phyloP scores from a whole-genome alignment of 768 basidiomycete species.

The Neoboletus brunneissimus region DNA sequence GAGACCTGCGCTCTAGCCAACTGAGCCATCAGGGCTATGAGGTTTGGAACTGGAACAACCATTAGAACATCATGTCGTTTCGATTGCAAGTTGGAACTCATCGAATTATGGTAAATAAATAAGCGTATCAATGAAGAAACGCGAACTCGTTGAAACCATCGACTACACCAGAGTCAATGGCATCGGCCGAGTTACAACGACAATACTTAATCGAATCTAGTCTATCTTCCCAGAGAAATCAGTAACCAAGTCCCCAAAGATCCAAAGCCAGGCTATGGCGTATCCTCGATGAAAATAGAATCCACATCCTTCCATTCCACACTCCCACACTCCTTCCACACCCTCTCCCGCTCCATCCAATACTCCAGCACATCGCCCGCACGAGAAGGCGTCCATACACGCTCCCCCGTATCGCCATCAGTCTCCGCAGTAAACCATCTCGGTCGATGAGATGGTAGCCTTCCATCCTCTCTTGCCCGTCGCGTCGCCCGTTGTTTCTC shows the following conservation, averaged over 20 bases:
- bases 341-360: conserved; percentile 75
- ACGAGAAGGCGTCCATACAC: conserved; percentile 77
- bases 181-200: neutral
- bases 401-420: conserved; percentile 86
- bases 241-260: neutral
- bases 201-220: neutral
- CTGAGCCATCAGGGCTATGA: conserved; percentile 48
- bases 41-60: too few species aligned
- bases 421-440: conserved; percentile 85
- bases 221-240: conserved; percentile 3
- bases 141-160: neutral
- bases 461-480: conserved; percentile 71
- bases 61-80: neutral
- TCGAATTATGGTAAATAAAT: too few species aligned
- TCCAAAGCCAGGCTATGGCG: conserved; percentile 10
- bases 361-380: conserved; percentile 62
- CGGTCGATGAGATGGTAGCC: conserved; percentile 66
- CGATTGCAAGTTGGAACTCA: too few species aligned
- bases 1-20: conserved; percentile 57
- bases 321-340: conserved; percentile 43
- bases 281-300: conserved; percentile 74
- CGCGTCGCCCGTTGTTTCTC: conserved; percentile 74
- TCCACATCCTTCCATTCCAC: conserved; percentile 74
- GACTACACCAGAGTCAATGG: neutral
- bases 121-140: too few species aligned